Conservation (phyloP, 345 rosid species). For the Cardamine occulta region DNA sequence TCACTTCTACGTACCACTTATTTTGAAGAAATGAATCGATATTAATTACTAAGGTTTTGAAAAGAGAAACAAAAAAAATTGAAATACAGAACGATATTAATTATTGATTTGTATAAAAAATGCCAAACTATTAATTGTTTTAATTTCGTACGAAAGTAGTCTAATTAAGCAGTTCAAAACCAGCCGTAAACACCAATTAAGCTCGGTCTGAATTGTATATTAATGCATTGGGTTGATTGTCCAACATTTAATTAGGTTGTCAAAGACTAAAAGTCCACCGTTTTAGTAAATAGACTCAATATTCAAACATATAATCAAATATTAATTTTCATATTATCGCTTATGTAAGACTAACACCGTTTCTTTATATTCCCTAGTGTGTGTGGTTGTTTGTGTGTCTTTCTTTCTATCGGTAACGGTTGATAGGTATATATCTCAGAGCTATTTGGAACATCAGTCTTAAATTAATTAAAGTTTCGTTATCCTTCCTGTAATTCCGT, state of each 20-base stretch:
- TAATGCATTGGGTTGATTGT: neutral
- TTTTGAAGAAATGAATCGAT: slow-evolving; percentile 6
- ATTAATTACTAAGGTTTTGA: neutral
- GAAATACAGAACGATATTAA: neutral
- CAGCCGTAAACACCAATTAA: slow-evolving; percentile 9
- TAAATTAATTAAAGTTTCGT: slow-evolving; percentile 16
- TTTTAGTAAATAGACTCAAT: slow-evolving; percentile 7
- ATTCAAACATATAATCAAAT: slow-evolving; percentile 13
- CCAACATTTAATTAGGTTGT: neutral
- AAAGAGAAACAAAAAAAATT: neutral
- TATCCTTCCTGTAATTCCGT: slow-evolving; percentile 39
- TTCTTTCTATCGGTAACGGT: slow-evolving; percentile 6
- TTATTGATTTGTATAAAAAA: neutral
- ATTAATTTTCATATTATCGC: slow-evolving; percentile 6
- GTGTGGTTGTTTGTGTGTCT: slow-evolving; percentile 22
- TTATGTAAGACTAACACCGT: slow-evolving; percentile 4
- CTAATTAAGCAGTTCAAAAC: neutral
- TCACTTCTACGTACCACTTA: slow-evolving; percentile 2
- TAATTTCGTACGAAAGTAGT: neutral
- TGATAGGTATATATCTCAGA: slow-evolving; percentile 25
- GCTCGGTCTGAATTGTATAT: neutral
- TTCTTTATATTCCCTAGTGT: neutral
- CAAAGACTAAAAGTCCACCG: slow-evolving; percentile 19
- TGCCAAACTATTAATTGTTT: neutral
- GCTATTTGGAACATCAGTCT: slow-evolving; percentile 22